Evolutionary conservation across 176 grass and related monocot species (phyloP).

Genomic region (Triticum dicoccoides): DNA sequence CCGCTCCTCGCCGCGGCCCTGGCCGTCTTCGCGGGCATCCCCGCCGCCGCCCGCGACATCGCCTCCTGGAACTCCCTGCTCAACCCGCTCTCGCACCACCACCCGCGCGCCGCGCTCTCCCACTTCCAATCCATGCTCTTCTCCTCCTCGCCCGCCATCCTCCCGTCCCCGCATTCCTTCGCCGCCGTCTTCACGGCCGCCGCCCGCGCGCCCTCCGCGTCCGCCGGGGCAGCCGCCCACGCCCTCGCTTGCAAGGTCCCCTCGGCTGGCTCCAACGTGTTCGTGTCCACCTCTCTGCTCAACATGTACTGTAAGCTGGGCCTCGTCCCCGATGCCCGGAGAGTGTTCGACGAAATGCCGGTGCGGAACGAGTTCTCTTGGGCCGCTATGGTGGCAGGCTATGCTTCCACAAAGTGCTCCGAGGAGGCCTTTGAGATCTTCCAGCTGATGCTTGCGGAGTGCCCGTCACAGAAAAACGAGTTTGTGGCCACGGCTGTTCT

Average conservation of each 20-base stretch:
- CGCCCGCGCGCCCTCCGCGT: background rate
- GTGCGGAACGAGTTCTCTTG: conserved; percentile 54
- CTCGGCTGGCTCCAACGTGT: conserved; percentile 34
- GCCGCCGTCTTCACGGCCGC: conserved; percentile 59
- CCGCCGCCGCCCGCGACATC: conserved; percentile 23
- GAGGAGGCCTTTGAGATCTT: conserved; percentile 52
- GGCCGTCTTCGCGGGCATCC: conserved; percentile 43
- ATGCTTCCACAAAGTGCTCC: conserved; percentile 45
- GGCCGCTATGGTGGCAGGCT: conserved; percentile 63
- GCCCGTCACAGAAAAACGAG: conserved; percentile 41
- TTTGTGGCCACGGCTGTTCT: conserved; percentile 58
- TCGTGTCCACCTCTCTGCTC: conserved; percentile 47
- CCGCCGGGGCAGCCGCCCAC: conserved; percentile 21
- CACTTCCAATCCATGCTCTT: conserved; percentile 56
- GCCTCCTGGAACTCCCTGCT: conserved; percentile 79
- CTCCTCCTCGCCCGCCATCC: conserved; percentile 12
- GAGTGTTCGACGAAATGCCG: conserved; percentile 62
- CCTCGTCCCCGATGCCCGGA: conserved; percentile 39
- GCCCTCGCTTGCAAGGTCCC: conserved; percentile 52
- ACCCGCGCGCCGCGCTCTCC: conserved; percentile 25
- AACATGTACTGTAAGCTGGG: conserved; percentile 74
- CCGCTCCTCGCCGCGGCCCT: conserved; percentile 30
- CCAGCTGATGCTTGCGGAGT: conserved; percentile 49
- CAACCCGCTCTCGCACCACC: conserved; percentile 49
- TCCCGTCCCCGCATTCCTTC: conserved; percentile 59